Conservation (phyloP, 495 filamentous ascomycete genomes). For the Cetradonia linearis region DNA sequence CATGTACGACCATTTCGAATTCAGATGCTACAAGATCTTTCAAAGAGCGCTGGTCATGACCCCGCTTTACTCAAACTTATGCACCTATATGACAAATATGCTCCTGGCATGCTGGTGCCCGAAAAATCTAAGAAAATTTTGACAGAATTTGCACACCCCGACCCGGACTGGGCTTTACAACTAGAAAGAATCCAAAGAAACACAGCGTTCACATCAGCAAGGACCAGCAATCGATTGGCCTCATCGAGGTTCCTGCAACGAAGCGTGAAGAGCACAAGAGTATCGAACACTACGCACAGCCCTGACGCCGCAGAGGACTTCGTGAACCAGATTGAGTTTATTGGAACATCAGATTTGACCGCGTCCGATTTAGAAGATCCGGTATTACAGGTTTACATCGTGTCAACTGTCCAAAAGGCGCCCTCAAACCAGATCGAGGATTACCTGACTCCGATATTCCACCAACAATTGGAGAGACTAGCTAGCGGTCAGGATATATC, state of each 20-base stretch:
- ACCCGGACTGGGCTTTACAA: slow-evolving; percentile 65
- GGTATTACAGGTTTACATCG: slow-evolving; percentile 66
- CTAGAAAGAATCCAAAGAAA: slow-evolving; percentile 43
- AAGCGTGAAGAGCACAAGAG: slow-evolving; percentile 37
- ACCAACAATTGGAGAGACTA: slow-evolving; percentile 46
- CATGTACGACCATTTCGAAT: slow-evolving; percentile 82
- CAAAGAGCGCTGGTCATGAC: slow-evolving; percentile 56
- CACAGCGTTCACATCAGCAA: slow-evolving; percentile 22
- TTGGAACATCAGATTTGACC: slow-evolving; percentile 28
- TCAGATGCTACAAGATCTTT: slow-evolving; percentile 58
- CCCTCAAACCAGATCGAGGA: slow-evolving; percentile 49
- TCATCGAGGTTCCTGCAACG: slow-evolving; percentile 39
- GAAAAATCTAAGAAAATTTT: neutral
- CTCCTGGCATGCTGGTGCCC: slow-evolving; percentile 47
- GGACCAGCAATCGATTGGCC: slow-evolving; percentile 25
- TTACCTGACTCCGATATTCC: slow-evolving; percentile 53
- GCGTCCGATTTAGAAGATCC: slow-evolving; percentile 59
- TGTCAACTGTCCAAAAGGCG: slow-evolving; percentile 50
- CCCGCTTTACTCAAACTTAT: slow-evolving; percentile 69
- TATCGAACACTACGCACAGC: slow-evolving; percentile 65
- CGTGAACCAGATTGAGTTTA: slow-evolving; percentile 62
- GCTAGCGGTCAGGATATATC: slow-evolving; percentile 39
- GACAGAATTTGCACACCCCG: slow-evolving; percentile 46
- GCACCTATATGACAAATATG: slow-evolving; percentile 78
- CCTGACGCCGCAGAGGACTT: slow-evolving; percentile 63